Evolutionary conservation across 441 rosid genomes (phyloP).

Genomic region (Gossypium gossypioides): DNA sequence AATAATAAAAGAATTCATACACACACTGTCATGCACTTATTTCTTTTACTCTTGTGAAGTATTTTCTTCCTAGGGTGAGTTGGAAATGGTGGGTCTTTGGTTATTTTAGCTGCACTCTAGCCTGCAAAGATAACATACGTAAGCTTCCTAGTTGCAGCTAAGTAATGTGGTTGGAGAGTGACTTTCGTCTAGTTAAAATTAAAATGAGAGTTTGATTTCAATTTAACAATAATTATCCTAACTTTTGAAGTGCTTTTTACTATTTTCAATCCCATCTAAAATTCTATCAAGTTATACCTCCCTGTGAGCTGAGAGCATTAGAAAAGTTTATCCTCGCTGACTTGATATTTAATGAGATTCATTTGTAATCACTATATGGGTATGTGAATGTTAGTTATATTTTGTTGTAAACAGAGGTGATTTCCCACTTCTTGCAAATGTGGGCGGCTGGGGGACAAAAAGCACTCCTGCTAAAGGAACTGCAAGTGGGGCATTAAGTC

Average conservation of each 20-base stretch:
- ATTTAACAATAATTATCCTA: background rate
- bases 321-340: background rate
- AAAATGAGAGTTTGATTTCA: background rate
- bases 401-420: conserved; percentile 41
- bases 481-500: conserved; percentile 40
- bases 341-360: background rate
- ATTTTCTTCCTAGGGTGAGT: background rate
- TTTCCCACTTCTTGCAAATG: conserved; percentile 52
- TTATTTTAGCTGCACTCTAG: background rate
- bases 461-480: conserved; percentile 46
- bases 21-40: background rate
- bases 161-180: background rate
- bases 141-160: background rate
- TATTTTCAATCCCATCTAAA: background rate
- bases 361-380: background rate
- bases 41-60: background rate
- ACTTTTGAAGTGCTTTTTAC: background rate
- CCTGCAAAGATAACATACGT: background rate
- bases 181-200: background rate
- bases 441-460: conserved; percentile 68
- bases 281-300: background rate
- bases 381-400: background rate
- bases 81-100: background rate
- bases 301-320: background rate
- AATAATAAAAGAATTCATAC: background rate